Evolutionary conservation across 1,139 yeast species (phyloP), one percentile per base, ranked within the genome.

Genomic region (Schwanniomyces etchellsii): DNA sequence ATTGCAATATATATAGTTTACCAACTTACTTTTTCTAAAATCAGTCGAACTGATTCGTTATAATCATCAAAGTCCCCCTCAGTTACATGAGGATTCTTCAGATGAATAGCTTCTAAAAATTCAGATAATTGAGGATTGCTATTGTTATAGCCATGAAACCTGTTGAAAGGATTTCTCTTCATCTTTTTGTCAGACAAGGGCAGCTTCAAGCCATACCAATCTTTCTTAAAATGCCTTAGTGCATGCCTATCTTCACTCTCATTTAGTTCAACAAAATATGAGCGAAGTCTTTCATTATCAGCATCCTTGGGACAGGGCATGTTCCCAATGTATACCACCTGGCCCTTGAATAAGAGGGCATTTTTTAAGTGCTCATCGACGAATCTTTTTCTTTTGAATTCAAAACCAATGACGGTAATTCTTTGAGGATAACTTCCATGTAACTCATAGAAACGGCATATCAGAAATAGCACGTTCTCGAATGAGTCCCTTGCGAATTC

Each of bases 401-500:
- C 86, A 49, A 82, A 82, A 3, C 95, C 94, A 5, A 78, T 70
- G 4, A 85, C 64, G 0, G 77, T 70, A 3, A 83, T 59, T 2
- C 43, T 44, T 1, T 46, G 32, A 0, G 95, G 94, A 39, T 71
- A 79, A 2, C 11, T 24, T 0, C 62, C 57, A 5, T 59, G 52
- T 2, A 69, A 40, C 42, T 79, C 78, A 27, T 66, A 56, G 48
- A 68, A 84, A 29, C 81, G 58, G 28, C 75, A 66, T 2, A 84
- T 43, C 42, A 81, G 75, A 48, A 75, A 83, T 2, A 82, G 39
- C 5, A 84, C 70, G 49, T 85, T 85, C 48, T 85, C 95, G 50
- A 80, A 81, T 2, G 94, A 83, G 50, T 85, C 95, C 27, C 86
- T 58, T 0, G 95, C 89, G 51, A 58, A 81, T 42, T 80, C 86